A percentile compares a stretch with the other conserved stretches of the same genome.
phyloP scores from a whole-genome alignment of 2,329 filamentous ascomycete genomes.

The Leptosphaerulina australis region DNA sequence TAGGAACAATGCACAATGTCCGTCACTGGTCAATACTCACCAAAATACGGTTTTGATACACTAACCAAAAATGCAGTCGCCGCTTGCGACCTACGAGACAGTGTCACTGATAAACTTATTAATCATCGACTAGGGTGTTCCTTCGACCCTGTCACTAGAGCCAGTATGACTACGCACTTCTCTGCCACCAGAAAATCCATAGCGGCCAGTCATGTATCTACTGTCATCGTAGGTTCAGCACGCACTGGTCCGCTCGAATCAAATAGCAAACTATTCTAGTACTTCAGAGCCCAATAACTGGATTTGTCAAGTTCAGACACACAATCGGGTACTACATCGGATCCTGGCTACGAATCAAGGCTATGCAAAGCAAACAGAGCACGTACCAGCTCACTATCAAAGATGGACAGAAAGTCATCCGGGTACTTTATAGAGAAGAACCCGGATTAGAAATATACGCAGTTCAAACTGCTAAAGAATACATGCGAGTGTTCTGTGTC shows the following conservation, averaged over 20 bases:
- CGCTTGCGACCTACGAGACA: conserved; percentile 28
- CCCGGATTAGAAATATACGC: conserved; percentile 7
- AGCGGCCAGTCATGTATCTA: conserved; percentile 15
- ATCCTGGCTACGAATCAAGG: conserved; percentile 15
- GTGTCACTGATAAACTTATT: conserved; percentile 39
- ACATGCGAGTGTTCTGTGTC: conserved; percentile 9
- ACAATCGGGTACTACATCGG: conserved; percentile 1
- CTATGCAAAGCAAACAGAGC: conserved; percentile 15
- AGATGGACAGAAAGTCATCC: conserved; percentile 19
- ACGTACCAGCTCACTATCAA: conserved; percentile 18
- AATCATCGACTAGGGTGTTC: conserved; percentile 30
- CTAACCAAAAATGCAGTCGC: conserved; percentile 16
- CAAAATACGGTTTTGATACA: conserved; percentile 19
- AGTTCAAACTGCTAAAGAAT: conserved; percentile 14
- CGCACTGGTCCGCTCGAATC: conserved; percentile 22
- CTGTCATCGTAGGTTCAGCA: conserved; percentile 18
- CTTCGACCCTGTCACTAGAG: conserved; percentile 12
- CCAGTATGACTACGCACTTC: conserved; percentile 18
- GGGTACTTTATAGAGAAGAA: conserved; percentile 22
- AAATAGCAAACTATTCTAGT: conserved; percentile 24
- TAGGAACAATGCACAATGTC: conserved; percentile 44
- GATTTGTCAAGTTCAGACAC: conserved; percentile 4
- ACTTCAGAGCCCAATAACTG: conserved; percentile 18
- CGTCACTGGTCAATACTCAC: conserved; percentile 22
- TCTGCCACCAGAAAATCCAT: neutral